Base-by-base conservation (phyloP, 1,284 basidiomycete species). In the Irpex sp. region DNA sequence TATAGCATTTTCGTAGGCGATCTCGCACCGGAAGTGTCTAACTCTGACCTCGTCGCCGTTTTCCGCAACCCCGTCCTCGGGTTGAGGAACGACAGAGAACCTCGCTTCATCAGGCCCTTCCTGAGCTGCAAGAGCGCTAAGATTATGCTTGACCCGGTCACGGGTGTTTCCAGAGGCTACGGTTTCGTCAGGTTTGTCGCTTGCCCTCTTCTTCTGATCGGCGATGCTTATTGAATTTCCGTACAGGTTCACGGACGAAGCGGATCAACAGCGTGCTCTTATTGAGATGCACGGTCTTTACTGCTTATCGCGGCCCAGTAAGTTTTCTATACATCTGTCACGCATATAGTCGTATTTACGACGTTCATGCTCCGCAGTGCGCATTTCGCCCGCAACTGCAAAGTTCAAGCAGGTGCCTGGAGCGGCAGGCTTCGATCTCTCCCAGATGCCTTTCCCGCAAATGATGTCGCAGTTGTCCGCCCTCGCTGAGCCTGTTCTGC, bases 1-100 rank as follows among this genome's bases (percentile, higher is more conserved):
- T 96, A 94, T 79, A 96, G 94, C 80, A 96, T 97, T 70, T 97
- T 97, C 77, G 96, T 97, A 2, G 96, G 96, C 54, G 96, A 97
- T 82, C 87, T 97, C 62, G 95, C 95, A 5, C 94, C 96, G 22
- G 96, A 97, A 82, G 95, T 95, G 3, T 95, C 94, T 73, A 96
- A 97, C 81, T 94, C 94, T 32, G 96, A 97, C 80, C 85, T 97
- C 24, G 94, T 97, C 66, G 92, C 92, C n/a, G 93, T 96, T 71
- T 96, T 96, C 81, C 90, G 93, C 76, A 94, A 96, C 80, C 94
- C 95, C 0, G 92, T 94, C 5, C 88, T 96, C 9, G 94, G 94
- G 54, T 86, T 95, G 70, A 88, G 94, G 71, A 94, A 92, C 77
- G 92, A 93, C 79, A 88, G 94, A 72, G 93, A 94, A 80, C 93